Base-by-base conservation (phyloP, 176 grass and related monocot species). In the Aegilops tauschii region DNA sequence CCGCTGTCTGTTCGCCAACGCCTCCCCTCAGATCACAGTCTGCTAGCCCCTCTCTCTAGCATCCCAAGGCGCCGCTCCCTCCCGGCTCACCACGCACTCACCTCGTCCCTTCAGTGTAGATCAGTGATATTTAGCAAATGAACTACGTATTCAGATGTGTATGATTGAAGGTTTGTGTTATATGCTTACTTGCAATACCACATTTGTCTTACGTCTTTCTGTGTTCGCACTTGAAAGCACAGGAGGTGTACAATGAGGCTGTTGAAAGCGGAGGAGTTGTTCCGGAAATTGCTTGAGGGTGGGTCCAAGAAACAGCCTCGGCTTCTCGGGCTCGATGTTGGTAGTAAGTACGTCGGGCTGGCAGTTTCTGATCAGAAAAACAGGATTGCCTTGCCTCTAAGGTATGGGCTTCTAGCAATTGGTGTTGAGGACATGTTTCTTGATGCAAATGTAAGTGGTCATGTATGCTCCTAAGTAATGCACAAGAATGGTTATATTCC, bases 281-380 rank as follows among this genome's bases (percentile, higher is more conserved):
- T 98, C 49, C 87, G 80, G 69, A 93, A 98, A 89, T 86, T 93
- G 40, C 79, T 92, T 25, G 84, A 85, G 52, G 82, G 34, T 0
- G 71, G 82, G 65, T 83, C 67, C 13, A 69, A 44, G 56, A 59
- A 86, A 50, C 75, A 88, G 49, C 12, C 73, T 12, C 88, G 86
- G 28, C 86, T 98, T 64, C 90, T 98, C 14, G 93, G 96, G 82
- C 89, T 98, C 65, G 93, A 98, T 82, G 96, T 98, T 8, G 96
- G 96, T 2, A 84, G 88, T 34, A 95, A 95, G 78, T 95, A 95
- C 87, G 93, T 98, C 8, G 93, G 93, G 30, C 54, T 98, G 73
- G 93, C 91, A 6, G 74, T 95, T 81, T 98, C 96, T 47, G 93
- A 95, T 79, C 77, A 54, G 18, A 29, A 85, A 64, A 94, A 94